Base-by-base conservation (phyloP, 371 early-diverging fungal species). In the Actinomortierella ambigua region DNA sequence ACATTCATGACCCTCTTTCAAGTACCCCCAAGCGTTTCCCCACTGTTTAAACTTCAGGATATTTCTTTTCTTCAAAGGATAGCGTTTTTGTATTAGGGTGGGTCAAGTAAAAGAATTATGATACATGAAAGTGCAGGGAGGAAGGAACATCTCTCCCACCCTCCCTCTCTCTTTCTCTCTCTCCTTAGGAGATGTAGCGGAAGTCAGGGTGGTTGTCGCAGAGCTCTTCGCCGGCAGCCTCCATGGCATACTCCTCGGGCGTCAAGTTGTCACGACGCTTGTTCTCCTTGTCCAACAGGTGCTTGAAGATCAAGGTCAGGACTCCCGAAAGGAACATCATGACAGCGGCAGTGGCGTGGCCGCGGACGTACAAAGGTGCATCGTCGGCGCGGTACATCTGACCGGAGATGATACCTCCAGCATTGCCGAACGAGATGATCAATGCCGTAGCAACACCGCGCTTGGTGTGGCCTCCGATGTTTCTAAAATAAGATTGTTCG, bases 311-410 rank as follows among this genome's bases (percentile, higher is more conserved):
- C n/a, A 79, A 23, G 8, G 77, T 73, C 3, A 79, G 41, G 9
- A 78, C 15, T 6, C 76, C 60, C 18, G 57, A 73, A 4, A 34
- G 34, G 34, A 71, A 52, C n/a, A 59, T 61, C 65, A 81, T 59
- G 2, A 81, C 41, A 11, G 63, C 63, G 5, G 71, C 65, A 42
- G 67, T 68, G 23, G 68, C 43, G 48, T 85, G 83, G 26, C 79
- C 84, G 8, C 52, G 65, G 2, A 50, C 51, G 13, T 55, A 61
- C 24, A 63, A 64, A 2, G 88, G 88, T 7, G 80, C 85, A 61
- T 90, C 90, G 18, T 77, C 57, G 8, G 77, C 77, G 27, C 85
- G 78, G 61, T 90, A 91, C 13, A 85, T 75, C 51, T 86, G 88
- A 15, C 88, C 86, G 14, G 84, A 84, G 59, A 87, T 78, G 15